Evolutionary conservation across 2,329 filamentous ascomycete species (phyloP).

Genomic region (Metarhizium sp.): DNA sequence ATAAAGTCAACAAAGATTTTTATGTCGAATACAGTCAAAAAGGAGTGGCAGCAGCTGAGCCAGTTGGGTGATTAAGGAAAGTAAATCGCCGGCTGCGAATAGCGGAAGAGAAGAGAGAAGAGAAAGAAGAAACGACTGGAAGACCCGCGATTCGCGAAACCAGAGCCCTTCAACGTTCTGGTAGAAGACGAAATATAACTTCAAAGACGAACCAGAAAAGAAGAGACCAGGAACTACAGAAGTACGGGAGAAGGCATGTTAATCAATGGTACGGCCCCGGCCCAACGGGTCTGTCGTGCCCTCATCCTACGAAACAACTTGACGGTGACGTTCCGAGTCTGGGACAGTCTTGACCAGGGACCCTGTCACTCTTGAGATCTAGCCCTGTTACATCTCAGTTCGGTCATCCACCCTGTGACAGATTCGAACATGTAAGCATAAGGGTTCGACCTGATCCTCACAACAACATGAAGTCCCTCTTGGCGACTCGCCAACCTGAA

Average conservation of each 20-base stretch:
- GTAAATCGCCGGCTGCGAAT: slow-evolving; percentile 21
- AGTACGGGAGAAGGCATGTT: background rate
- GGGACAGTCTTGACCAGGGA: slow-evolving; percentile 7
- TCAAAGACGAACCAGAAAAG: slow-evolving; percentile 1
- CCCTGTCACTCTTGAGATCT: slow-evolving; percentile 15
- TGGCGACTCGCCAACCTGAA: background rate
- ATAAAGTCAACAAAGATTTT: background rate
- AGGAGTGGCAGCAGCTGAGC: slow-evolving; percentile 49
- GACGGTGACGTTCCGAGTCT: slow-evolving; percentile 11
- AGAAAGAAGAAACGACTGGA: slow-evolving; percentile 20
- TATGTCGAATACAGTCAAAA: slow-evolving; percentile 17
- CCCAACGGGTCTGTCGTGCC: slow-evolving; percentile 2
- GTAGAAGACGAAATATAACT: slow-evolving; percentile 3
- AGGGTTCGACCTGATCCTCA: slow-evolving; percentile 12
- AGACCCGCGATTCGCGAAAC: slow-evolving; percentile 16
- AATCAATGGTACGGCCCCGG: background rate
- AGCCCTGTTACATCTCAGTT: slow-evolving; percentile 17
- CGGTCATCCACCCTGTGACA: slow-evolving; percentile 11
- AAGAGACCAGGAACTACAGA: slow-evolving; percentile 9
- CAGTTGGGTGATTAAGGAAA: slow-evolving; percentile 38
- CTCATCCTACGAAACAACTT: slow-evolving; percentile 13
- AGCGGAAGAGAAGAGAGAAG: slow-evolving; percentile 20
- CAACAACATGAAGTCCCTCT: slow-evolving; percentile 4
- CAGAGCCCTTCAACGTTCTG: background rate
- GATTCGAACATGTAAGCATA: slow-evolving; percentile 11